Base-by-base conservation (phyloP, 2,329 filamentous ascomycete genomes). In the Nemania sp. region DNA sequence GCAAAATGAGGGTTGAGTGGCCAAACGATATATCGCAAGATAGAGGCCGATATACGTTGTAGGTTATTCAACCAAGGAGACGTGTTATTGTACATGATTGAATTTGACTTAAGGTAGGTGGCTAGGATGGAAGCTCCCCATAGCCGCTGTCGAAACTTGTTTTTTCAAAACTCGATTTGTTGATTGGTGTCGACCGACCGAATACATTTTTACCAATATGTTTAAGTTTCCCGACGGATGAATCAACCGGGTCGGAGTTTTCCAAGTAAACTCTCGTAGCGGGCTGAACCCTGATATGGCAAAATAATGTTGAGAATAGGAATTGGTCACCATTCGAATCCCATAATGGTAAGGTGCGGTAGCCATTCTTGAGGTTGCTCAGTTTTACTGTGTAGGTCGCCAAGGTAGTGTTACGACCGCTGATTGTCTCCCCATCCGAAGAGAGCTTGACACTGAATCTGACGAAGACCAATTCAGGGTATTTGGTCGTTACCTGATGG, bases 341-440 rank as follows among this genome's bases (percentile, higher is more conserved):
- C 79, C 93, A 92, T 18, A 99, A 86, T 11, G 95, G 96, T 61
- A 98, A 85, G 68, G 97, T 97, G 69, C 95, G 93, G 80, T 96
- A 98, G 29, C 96, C 96, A 80, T 96, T 90, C 78, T 95, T 93
- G 49, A 98, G 87, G 77, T 91, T 97, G 82, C 87, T 90, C 59
- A 98, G 89, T 82, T 98, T 98, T 70, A 93, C 94, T 1, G 93
- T 98, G 80, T 95, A 98, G 1, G 92, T 96, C 2, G 93, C 96
- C 65, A 98, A 86, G 24, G 93, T 83, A 72, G 87, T 81, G 79
- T 87, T 79, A 75, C 85, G 81, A 70, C 90, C 90, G 66, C 88
- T 92, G 72, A 88, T 87, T 72, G 84, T 90, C 73, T 90, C 87
- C 49, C 92, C 92, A 77, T 95, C 93, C 67, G 89, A 85, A 0